phyloP scores from a whole-genome alignment of 2,329 filamentous ascomycete species.

The Ascochyta pisi region DNA sequence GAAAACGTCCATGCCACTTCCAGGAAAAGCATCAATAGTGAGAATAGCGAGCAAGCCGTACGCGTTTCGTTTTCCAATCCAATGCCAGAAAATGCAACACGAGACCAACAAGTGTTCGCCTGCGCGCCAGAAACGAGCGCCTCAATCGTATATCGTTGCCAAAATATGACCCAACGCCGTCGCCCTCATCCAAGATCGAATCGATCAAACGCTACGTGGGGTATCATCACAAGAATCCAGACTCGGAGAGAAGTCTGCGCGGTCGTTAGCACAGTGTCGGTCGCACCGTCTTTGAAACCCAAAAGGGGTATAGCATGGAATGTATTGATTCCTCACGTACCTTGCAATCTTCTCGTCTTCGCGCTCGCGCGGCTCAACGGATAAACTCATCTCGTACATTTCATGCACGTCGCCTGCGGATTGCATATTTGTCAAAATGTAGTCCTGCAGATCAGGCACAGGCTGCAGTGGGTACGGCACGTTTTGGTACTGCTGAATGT shows the following conservation, averaged over 20 bases:
- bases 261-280: slow-evolving; percentile 12
- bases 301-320: slow-evolving; percentile 16
- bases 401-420: slow-evolving; percentile 95
- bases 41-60: not conserved
- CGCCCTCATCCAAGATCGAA: slow-evolving; percentile 20
- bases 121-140: slow-evolving; percentile 9
- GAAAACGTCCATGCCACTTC: not conserved
- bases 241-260: slow-evolving; percentile 60
- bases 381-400: slow-evolving; percentile 98
- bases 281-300: not conserved
- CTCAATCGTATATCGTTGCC: slow-evolving; percentile 8
- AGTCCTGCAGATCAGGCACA: slow-evolving; percentile 92
- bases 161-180: slow-evolving; percentile 19
- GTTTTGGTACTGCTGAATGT: slow-evolving; percentile 98
- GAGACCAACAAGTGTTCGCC: slow-evolving; percentile 2
- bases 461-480: slow-evolving; percentile 92
- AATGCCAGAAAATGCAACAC: slow-evolving; percentile 16
- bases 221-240: slow-evolving; percentile 61
- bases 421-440: slow-evolving; percentile 96
- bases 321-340: slow-evolving; percentile 57
- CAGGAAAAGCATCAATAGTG: not conserved
- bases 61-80: slow-evolving; percentile 10
- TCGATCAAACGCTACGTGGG: slow-evolving; percentile 39
- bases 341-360: slow-evolving; percentile 99
- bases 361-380: slow-evolving; percentile 90